phyloP scores from a whole-genome alignment of 1,284 basidiomycete species.

The Austroboletus niveus region DNA sequence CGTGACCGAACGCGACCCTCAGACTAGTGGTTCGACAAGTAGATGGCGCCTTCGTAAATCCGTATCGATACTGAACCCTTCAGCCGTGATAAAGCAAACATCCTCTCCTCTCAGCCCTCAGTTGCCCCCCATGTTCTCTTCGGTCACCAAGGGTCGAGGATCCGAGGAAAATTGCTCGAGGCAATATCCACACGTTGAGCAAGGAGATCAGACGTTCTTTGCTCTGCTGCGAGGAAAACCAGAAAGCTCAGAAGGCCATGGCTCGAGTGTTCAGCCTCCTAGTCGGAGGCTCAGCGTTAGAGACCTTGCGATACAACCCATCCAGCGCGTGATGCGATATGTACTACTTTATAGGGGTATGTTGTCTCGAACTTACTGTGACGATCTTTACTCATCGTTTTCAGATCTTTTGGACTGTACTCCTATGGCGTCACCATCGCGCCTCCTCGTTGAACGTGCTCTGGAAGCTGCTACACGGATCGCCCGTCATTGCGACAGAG shows the following conservation, averaged over 20 bases:
- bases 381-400: not conserved
- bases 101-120: conserved; percentile 6
- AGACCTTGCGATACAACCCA: conserved; percentile 68
- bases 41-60: conserved; percentile 29
- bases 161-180: conserved; percentile 1
- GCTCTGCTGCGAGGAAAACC: not conserved
- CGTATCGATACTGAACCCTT: conserved; percentile 5
- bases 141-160: not conserved
- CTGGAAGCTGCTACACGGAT: conserved; percentile 57
- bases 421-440: conserved; percentile 41
- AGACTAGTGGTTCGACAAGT: conserved; percentile 6
- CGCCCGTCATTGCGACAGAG: conserved; percentile 61
- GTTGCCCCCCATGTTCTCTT: conserved; percentile 14
- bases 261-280: conserved; percentile 28
- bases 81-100: conserved; percentile 5
- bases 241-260: conserved; percentile 8
- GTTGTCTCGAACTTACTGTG: conserved; percentile 12
- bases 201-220: not conserved
- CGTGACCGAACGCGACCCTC: conserved; percentile 4
- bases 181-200: not conserved
- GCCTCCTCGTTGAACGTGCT: conserved; percentile 55
- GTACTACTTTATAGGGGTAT: conserved; percentile 64
- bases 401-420: conserved; percentile 46
- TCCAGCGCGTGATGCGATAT: conserved; percentile 69
- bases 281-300: conserved; percentile 31